Base-by-base conservation (phyloP, 441 rosid species). In the Capsella rubella region DNA sequence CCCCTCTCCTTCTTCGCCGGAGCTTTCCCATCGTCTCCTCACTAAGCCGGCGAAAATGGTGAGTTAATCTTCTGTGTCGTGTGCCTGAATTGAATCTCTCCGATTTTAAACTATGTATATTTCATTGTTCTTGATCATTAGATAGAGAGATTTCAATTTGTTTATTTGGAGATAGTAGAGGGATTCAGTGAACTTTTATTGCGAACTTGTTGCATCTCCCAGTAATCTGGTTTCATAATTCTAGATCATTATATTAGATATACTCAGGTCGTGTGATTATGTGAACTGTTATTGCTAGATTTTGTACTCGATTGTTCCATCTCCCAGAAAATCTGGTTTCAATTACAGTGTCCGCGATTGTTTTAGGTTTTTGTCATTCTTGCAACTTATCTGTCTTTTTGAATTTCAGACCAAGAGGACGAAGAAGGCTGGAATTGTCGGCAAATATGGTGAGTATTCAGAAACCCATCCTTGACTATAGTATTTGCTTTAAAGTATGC, bases 341-440 rank as follows among this genome's bases (percentile, higher is more conserved):
- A 12, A 15, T 40, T 67, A 4, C 54, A 6, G 28, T 2, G 11
- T 4, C 3, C 3, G 37, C 53, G 40, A 8, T 40, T 37, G 40
- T 42, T 31, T 45, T 46, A 34, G 15, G 12, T 45, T 21, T 21
- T 25, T 56, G 4, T 18, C 21, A 1, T 57, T 57, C 1, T 25
- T n/a, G 35, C 12, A 58, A 27, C 12, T 35, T 10, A 59, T 15
- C 4, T 58, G 47, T 47, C 0, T 11, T 46, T n/a, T 16, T 3
- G 2, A 4, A 3, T 57, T 55, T 15, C 42, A 71, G 60, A 71
- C 67, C 12, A 69, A 69, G 57, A 58, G 66, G 47, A 69, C 66
- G 49, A 69, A 69, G 65, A 69, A 69, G 57, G 66, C 73, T 69
- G 57, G 73, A 34, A 46, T 58, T 35, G 65, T 69, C 8, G 65